These are phyloP conservation scores for Meredithiella fracta DNA, from an alignment of 2,329 filamentous ascomycete genomes.

Conservation along the genomic window DNA sequence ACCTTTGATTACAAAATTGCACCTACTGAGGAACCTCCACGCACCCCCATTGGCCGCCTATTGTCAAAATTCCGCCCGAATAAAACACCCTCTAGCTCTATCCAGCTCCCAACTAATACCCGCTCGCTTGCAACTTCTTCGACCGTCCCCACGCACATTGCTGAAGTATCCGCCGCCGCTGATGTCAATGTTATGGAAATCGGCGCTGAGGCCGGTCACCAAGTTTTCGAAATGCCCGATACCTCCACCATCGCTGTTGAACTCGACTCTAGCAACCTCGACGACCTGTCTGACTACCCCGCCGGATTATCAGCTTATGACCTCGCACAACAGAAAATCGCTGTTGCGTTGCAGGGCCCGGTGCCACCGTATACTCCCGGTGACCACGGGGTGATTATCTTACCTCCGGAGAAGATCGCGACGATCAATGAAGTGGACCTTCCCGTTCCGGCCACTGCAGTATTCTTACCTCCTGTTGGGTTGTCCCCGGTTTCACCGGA, in stretches of 20 bases:
- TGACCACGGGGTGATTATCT: not conserved
- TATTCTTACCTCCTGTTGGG: slow-evolving; percentile 14
- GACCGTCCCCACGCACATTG: slow-evolving; percentile 14
- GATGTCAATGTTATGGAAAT: slow-evolving; percentile 21
- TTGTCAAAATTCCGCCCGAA: slow-evolving; percentile 25
- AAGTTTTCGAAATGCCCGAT: slow-evolving; percentile 36
- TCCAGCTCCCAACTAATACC: not conserved
- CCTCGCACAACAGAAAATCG: slow-evolving; percentile 32
- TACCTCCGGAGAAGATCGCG: slow-evolving; percentile 6
- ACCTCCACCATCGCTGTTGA: slow-evolving; percentile 25
- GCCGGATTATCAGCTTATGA: slow-evolving; percentile 33
- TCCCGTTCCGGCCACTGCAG: slow-evolving; percentile 14
- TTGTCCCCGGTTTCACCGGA: slow-evolving; percentile 5
- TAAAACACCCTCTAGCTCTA: not conserved
- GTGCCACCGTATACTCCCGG: slow-evolving; percentile 33
- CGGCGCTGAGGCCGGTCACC: slow-evolving; percentile 28
- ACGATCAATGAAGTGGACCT: not conserved
- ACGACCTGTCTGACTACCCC: slow-evolving; percentile 22
- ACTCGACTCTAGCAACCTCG: slow-evolving; percentile 23
- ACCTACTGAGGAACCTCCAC: slow-evolving; percentile 19
- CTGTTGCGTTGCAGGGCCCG: slow-evolving; percentile 33
- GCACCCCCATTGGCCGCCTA: slow-evolving; percentile 25
- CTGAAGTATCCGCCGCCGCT: slow-evolving; percentile 9
- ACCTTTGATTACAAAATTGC: slow-evolving; percentile 16
- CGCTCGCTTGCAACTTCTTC: not conserved